These are phyloP conservation scores for Talaromyces amestolkiae DNA, from an alignment of 2,329 filamentous ascomycete genomes.

Conservation along the genomic window DNA sequence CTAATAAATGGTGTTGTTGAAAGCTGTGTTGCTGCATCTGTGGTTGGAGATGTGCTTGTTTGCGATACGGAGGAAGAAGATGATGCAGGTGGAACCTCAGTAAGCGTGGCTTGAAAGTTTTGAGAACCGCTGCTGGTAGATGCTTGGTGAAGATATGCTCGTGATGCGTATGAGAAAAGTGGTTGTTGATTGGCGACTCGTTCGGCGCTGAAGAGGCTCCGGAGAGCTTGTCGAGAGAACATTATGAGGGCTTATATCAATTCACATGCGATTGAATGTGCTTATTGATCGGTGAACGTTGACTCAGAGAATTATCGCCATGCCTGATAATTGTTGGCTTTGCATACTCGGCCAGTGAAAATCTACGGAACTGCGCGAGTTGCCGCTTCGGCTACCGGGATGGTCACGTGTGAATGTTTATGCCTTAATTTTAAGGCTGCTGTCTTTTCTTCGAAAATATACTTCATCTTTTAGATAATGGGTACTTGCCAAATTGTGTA, in stretches of 20 bases:
- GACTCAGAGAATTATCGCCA: slow-evolving; percentile 9
- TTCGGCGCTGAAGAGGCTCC: slow-evolving; percentile 30
- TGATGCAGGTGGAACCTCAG: slow-evolving; percentile 25
- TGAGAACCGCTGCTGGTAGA: slow-evolving; percentile 25
- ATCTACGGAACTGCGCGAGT: slow-evolving; percentile 29
- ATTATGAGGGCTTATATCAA: slow-evolving; percentile 23
- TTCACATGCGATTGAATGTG: background rate
- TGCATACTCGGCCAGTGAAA: slow-evolving; percentile 30
- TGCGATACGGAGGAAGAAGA: background rate
- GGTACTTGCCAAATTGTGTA: background rate
- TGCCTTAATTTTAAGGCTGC: background rate
- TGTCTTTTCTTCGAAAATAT: background rate
- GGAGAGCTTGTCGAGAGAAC: slow-evolving; percentile 38
- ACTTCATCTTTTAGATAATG: background rate
- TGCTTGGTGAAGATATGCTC: slow-evolving; percentile 44
- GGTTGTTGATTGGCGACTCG: slow-evolving; percentile 16
- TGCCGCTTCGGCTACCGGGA: slow-evolving; percentile 29
- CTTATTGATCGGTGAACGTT: slow-evolving; percentile 1
- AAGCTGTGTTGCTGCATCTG: background rate
- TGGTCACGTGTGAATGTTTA: slow-evolving; percentile 27
- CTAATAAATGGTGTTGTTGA: slow-evolving; percentile 22
- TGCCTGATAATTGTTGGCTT: background rate
- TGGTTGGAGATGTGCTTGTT: background rate
- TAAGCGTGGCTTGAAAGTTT: slow-evolving; percentile 31
- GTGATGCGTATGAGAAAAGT: slow-evolving; percentile 29